phyloP scores from a whole-genome alignment of 2,329 filamentous ascomycete species.

The Fusarium pilosicola region DNA sequence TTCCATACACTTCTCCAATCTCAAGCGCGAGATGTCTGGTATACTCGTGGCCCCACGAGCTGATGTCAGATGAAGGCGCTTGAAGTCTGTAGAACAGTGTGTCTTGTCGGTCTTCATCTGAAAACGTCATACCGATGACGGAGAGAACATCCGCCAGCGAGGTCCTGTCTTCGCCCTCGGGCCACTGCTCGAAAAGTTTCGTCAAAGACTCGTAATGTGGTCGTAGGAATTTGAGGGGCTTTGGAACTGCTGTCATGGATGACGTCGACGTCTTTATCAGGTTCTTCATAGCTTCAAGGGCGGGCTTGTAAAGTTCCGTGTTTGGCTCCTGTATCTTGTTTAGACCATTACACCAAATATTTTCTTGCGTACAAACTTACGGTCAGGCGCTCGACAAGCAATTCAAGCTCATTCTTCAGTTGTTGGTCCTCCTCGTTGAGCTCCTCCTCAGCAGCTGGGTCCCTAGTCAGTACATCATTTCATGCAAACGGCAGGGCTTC shows the following conservation, averaged over 20 bases:
- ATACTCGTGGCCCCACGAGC: constrained; percentile 98
- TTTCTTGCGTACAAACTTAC: constrained; percentile 58
- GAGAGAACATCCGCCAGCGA: constrained; percentile 94
- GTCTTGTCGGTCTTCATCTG: constrained; percentile 94
- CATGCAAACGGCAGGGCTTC: constrained; percentile 33
- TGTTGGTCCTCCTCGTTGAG: constrained; percentile 98
- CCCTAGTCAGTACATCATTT: constrained; percentile 37
- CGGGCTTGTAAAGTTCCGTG: constrained; percentile 86
- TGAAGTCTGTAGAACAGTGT: constrained; percentile 95
- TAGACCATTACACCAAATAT: constrained; percentile 11
- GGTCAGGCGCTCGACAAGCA: constrained; percentile 95
- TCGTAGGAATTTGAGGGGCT: constrained; percentile 96
- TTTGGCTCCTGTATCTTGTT: constrained; percentile 76
- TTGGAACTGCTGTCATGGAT: constrained; percentile 98
- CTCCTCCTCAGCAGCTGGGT: constrained; percentile 73
- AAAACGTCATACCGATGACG: constrained; percentile 98
- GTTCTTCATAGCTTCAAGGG: constrained; percentile 95
- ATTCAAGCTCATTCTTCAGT: constrained; percentile 96
- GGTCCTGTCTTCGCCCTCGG: constrained; percentile 84
- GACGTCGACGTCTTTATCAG: constrained; percentile 99
- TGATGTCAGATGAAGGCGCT: constrained; percentile 89
- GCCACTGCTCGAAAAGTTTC: constrained; percentile 90
- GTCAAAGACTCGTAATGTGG: constrained; percentile 94
- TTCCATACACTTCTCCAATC: constrained; percentile 93
- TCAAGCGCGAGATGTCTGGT: constrained; percentile 94